Base-by-base conservation (phyloP, 2,329 filamentous ascomycete species). In the Diaporthe sp. region DNA sequence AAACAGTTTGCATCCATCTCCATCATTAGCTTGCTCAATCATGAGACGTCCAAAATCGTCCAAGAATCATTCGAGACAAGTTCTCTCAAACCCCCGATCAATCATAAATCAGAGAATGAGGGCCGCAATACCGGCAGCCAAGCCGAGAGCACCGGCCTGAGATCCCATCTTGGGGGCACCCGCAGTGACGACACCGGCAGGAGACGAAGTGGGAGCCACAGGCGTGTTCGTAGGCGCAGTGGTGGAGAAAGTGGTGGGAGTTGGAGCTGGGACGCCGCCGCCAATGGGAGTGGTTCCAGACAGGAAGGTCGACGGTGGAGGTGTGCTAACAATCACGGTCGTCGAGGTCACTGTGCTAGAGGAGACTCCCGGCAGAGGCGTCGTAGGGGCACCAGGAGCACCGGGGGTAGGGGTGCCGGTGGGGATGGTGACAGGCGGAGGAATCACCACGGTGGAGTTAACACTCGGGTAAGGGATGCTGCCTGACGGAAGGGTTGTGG, bases 81-180 rank as follows among this genome's bases (percentile, higher is more conserved):
- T 42, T 22, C 50, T 45, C 28, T 52, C 30, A 22, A 55, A n/a
- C 17, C 17, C 19, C 19, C 25, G 22, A 30, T 25, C 47, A 30
- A 33, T 52, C n/a, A 69, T 38, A 58, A 30, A 73, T 79, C 82
- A 86, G 75, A 86, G 76, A 73, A 83, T 78, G 54, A 87, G 71
- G 30, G 82, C 84, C 67, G 82, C 84, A 50, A 85, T 74, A 74
- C 83, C 86, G 55, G 82, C 85, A 42, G 85, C 72, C 61, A 84
- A 52, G 47, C 76, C 77, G 55, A 86, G 79, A 72, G 83, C 83
- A 35, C 83, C 84, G 33, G 84, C 69, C 70, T 82, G 82, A 38
- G 82, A 78, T 50, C 80, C 80, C 45, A 80, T 75, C 78, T 82
- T 84, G 74, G 80, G 81, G 61, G 83, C 85, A 30, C 81, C 85